These are phyloP conservation scores for Phytophthora podocarpi DNA, from an alignment of 352 stramenopile genomes.

Conservation along the genomic window DNA sequence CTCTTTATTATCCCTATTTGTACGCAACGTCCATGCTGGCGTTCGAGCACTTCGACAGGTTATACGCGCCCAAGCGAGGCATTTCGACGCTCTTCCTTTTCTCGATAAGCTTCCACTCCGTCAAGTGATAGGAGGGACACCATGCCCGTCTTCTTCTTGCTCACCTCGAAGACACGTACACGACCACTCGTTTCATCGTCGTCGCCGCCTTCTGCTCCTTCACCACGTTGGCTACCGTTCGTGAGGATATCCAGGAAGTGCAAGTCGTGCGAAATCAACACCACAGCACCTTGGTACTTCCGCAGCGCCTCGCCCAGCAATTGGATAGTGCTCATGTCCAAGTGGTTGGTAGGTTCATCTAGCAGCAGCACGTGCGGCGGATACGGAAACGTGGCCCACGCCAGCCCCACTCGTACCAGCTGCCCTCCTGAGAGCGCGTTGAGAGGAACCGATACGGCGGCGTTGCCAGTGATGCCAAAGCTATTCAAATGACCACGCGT, in stretches of 20 bases:
- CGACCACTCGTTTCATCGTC: constrained; percentile 8
- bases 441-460: constrained; percentile 40
- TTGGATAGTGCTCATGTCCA: constrained; percentile 91
- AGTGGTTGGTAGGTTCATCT: constrained; percentile 90
- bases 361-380: constrained; percentile 89
- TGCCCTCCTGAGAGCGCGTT: constrained; percentile 54
- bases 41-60: no score
- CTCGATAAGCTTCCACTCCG: constrained; percentile 40
- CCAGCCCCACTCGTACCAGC: constrained; percentile 55
- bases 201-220: constrained; percentile 20
- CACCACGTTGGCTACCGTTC: constrained; percentile 2
- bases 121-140: constrained; percentile 41
- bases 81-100: constrained; percentile 51
- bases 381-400: constrained; percentile 74
- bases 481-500: constrained; percentile 51
- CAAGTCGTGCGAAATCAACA: constrained; percentile 73
- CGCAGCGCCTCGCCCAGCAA: constrained; percentile 63
- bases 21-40: no score
- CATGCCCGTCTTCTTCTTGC: constrained; percentile 52
- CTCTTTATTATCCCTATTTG: no score
- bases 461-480: constrained; percentile 48
- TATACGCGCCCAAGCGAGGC: constrained; percentile 48
- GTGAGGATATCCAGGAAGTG: constrained; percentile 64
- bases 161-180: constrained; percentile 55
- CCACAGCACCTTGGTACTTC: constrained; percentile 56